Evolutionary conservation across 805 yeast genomes (phyloP).

Genomic region (Hanseniaspora meyeri): DNA sequence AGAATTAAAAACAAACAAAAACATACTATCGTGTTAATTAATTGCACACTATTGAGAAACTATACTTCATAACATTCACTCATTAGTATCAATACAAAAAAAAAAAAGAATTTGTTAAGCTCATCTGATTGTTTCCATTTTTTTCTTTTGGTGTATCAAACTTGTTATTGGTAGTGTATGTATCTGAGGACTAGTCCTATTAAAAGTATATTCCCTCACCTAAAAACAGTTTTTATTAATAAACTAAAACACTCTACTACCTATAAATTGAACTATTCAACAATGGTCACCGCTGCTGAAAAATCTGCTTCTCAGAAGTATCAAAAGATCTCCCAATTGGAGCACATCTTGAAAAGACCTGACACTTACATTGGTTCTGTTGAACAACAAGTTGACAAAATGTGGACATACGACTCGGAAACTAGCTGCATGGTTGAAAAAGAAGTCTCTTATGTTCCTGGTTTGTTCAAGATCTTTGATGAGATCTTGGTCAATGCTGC

Average conservation of each 20-base stretch:
- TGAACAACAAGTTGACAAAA: constrained; percentile 61
- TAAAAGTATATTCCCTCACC: background rate
- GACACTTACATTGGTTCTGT: constrained; percentile 96
- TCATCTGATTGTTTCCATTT: background rate
- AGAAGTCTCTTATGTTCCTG: constrained; percentile 78
- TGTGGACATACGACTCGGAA: constrained; percentile 76
- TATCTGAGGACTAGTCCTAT: background rate
- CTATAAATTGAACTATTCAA: background rate
- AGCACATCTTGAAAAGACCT: constrained; percentile 92
- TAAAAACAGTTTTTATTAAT: background rate
- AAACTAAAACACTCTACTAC: no score
- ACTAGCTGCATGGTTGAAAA: constrained; percentile 46
- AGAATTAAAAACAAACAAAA: no score
- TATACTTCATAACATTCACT: no score
- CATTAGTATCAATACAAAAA: no score
- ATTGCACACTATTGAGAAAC: no score
- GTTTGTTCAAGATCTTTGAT: constrained; percentile 89
- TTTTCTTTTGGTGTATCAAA: background rate
- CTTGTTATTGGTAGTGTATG: background rate
- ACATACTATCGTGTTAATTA: no score
- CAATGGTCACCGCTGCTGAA: background rate
- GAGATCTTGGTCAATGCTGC: constrained; percentile 97
- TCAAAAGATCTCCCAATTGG: constrained; percentile 87
- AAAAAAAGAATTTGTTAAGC: no score
- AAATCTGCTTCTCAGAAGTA: constrained; percentile 58